phyloP scores from a whole-genome alignment of 2,329 filamentous ascomycete species.

The Thelonectria olida region DNA sequence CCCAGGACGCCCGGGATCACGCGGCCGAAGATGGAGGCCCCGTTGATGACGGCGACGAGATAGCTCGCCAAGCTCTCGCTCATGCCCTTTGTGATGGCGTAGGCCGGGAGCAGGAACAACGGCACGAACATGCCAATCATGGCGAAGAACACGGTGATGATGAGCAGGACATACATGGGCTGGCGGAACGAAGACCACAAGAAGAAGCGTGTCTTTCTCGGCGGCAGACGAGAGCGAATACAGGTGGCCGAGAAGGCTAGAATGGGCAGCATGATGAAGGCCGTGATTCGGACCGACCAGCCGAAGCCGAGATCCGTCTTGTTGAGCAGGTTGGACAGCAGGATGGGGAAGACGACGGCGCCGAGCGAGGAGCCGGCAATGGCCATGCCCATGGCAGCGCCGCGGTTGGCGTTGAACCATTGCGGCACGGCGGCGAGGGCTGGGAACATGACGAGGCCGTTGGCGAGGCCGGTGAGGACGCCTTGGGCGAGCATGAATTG shows the following conservation, averaged over 20 bases:
- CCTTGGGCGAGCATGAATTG: slow-evolving; percentile 57
- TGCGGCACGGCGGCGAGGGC: slow-evolving; percentile 44
- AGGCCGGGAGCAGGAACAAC: slow-evolving; percentile 57
- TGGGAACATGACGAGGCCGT: slow-evolving; percentile 52
- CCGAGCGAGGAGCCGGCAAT: slow-evolving; percentile 22
- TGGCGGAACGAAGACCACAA: slow-evolving; percentile 46
- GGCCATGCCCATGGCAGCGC: not conserved
- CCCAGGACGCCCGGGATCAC: slow-evolving; percentile 67
- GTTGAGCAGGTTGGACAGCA: slow-evolving; percentile 57
- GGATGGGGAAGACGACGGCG: slow-evolving; percentile 55
- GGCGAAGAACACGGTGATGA: slow-evolving; percentile 46
- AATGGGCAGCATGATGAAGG: slow-evolving; percentile 58
- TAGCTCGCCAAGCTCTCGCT: slow-evolving; percentile 68
- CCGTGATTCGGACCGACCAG: slow-evolving; percentile 64
- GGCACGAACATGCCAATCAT: slow-evolving; percentile 42
- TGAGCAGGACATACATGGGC: slow-evolving; percentile 16
- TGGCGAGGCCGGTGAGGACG: slow-evolving; percentile 55
- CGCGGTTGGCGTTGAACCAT: slow-evolving; percentile 41
- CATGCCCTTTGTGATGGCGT: slow-evolving; percentile 63
- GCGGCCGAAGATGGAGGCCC: slow-evolving; percentile 66
- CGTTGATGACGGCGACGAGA: slow-evolving; percentile 74
- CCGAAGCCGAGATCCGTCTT: slow-evolving; percentile 53
- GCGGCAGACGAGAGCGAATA: slow-evolving; percentile 46
- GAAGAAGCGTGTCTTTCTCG: slow-evolving; percentile 50
- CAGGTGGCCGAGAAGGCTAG: slow-evolving; percentile 49